These are phyloP conservation scores for Cenchrus purpureus DNA, from an alignment of 176 grass and related monocot genomes.

Conservation along the genomic window DNA sequence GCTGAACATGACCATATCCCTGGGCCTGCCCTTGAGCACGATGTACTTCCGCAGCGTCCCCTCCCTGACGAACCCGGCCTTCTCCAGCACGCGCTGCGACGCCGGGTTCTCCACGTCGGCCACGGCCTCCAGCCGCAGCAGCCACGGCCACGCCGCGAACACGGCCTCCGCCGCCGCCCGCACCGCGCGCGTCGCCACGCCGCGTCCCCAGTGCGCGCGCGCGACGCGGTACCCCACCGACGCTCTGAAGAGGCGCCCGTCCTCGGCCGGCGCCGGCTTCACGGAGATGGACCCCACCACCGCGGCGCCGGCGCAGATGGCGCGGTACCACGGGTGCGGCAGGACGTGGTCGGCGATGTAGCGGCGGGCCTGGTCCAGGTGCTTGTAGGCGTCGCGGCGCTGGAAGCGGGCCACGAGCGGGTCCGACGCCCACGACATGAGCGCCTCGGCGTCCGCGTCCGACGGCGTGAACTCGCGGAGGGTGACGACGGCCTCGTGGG, in stretches of 20 bases:
- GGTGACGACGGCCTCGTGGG: conserved; percentile 28
- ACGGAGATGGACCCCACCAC: conserved; percentile 74
- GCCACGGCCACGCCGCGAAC: conserved; percentile 49
- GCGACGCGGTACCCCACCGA: conserved; percentile 76
- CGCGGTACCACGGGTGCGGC: conserved; percentile 76
- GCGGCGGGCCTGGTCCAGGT: conserved; percentile 50
- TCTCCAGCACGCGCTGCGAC: conserved; percentile 87
- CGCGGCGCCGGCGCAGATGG: conserved; percentile 55
- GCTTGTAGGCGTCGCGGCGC: conserved; percentile 54
- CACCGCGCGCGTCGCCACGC: conserved; percentile 53
- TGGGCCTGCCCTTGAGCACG: conserved; percentile 61
- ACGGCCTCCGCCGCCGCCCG: conserved; percentile 22
- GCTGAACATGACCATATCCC: conserved; percentile 83
- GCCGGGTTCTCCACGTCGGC: conserved; percentile 73
- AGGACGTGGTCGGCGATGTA: conserved; percentile 71
- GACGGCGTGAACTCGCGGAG: conserved; percentile 60
- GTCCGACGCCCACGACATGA: conserved; percentile 75
- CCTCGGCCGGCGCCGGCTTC: conserved; percentile 28
- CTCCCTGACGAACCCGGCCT: conserved; percentile 75
- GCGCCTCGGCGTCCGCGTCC: conserved; percentile 59
- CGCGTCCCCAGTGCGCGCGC: conserved; percentile 66
- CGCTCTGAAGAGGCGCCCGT: conserved; percentile 40
- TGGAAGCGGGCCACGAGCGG: conserved; percentile 69
- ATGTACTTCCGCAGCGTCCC: conserved; percentile 61
- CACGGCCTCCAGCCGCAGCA: conserved; percentile 70